Evolutionary conservation across 768 basidiomycete species (phyloP).

Genomic region (Boletus rubroflammeus): DNA sequence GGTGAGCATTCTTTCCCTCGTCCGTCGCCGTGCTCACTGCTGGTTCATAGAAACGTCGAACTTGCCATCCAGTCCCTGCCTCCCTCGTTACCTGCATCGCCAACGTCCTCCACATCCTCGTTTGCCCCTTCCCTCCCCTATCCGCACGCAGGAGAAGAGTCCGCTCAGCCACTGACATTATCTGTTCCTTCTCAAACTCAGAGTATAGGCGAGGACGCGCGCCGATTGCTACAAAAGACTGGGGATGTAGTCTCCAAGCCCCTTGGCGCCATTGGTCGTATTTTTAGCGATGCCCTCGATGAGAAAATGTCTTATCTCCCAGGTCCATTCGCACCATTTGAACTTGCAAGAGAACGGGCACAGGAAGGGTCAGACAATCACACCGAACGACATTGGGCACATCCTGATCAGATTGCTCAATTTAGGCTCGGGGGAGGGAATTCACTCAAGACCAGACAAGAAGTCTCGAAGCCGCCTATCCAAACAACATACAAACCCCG

Average conservation of each 20-base stretch:
- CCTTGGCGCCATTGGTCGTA: constrained; percentile 82
- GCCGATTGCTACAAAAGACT: constrained; percentile 81
- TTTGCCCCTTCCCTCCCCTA: constrained; percentile 36
- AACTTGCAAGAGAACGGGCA: constrained; percentile 52
- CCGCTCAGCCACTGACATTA: constrained; percentile 74
- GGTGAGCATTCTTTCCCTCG: constrained; percentile 36
- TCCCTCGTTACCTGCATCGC: constrained; percentile 28
- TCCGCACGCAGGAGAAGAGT: constrained; percentile 81
- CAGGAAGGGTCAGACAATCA: constrained; percentile 36
- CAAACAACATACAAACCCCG: constrained; percentile 77
- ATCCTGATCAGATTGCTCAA: constrained; percentile 36
- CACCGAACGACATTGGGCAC: constrained; percentile 36
- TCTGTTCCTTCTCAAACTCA: constrained; percentile 39
- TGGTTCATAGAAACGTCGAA: constrained; percentile 51
- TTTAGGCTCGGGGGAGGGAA: constrained; percentile 34
- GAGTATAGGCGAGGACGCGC: constrained; percentile 62
- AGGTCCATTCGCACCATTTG: constrained; percentile 67
- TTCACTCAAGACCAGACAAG: constrained; percentile 26
- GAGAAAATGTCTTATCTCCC: constrained; percentile 63
- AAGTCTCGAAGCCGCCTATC: constrained; percentile 24
- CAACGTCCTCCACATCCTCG: constrained; percentile 34
- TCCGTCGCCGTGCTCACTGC: constrained; percentile 6
- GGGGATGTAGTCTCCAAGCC: constrained; percentile 90
- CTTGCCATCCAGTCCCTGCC: constrained; percentile 49
- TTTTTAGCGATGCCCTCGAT: constrained; percentile 82